Base-by-base conservation (phyloP, 805 yeast genomes). In the Saccharomycopsis selenospora region DNA sequence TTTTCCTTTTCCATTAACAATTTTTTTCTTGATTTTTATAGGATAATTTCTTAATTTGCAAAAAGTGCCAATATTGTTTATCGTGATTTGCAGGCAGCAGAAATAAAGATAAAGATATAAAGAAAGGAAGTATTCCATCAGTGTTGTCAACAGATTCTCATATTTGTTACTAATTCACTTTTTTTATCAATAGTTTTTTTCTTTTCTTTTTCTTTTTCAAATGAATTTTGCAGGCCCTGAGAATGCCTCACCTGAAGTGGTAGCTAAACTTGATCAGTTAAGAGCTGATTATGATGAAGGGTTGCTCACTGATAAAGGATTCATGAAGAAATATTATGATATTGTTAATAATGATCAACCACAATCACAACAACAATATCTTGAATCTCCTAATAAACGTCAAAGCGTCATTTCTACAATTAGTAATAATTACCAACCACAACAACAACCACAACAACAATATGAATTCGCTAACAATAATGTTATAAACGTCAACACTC, bases 301-400 rank as follows among this genome's bases (percentile, higher is more conserved):
- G 1, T 81, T 80, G 50, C 66, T 85, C 48, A 84, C 93, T 0
- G 81, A 74, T 42, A 85, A 83, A 59, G 91, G 93, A 1, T 85
- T 80, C 59, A 67, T 70, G 40, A 81, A 76, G 56, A 82, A 79
- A 52, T 52, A 49, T 26, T 46, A 44, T 14, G 53, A 49, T n/a
- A 43, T 52, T 8, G 26, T 36, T 27, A 20, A 38, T 33, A 33
- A 42, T 2, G 24, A n/a, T 11, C 3, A 22, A 24, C 14, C 36
- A 13, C 30, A 25, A 3, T 13, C n/a, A 11, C 49, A 45, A 27
- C 23, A 24, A 7, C 22, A 47, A 29, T n/a, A n/a, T n/a, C n/a
- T n/a, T n/a, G 38, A 17, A 17, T 33, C 38, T 6, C 38, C 38
- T 33, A 5, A 17, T 33, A 33, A 20, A 4, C 45, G 44, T 30